Evolutionary conservation across 2,329 filamentous ascomycete genomes (phyloP), one percentile per base, ranked within the genome.

Genomic region (Epichloe uncinata): DNA sequence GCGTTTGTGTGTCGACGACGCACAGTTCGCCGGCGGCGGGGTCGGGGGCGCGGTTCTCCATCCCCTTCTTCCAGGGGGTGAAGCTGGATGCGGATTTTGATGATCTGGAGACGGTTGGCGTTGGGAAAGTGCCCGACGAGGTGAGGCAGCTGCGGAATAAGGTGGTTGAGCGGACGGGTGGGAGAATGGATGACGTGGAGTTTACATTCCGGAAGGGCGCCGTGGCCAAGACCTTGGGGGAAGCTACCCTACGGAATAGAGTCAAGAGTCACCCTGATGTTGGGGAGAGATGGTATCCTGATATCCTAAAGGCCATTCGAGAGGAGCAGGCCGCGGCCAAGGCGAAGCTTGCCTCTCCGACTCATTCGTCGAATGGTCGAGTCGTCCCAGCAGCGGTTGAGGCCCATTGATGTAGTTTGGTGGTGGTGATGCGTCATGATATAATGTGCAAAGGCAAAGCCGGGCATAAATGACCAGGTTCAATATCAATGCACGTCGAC

Each of bases 11-110:
- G 55, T 78, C 80, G 54, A 94, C 88, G 3, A 93, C 87, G 38
- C 88, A 94, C 66, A 77, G 87, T n/a, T 85, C 79, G 33, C 87
- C 87, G 0, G 61, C 70, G 1, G 78, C 79, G 7, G 87, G 85
- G 12, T 70, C 77, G 9, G 88, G 87, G 4, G 73, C 87, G 34
- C 73, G 88, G 50, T 91, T 82, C 69, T 86, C 81, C 7, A 84
- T 94, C 46, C 88, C 88, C 0, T 94, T 95, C 68, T 94, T 94
- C 70, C 88, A 93, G 64, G 88, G 88, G 20, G 85, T 94, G 52
- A 81, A 81, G 59, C 81, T 87, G 51, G 85, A 89, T 63, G 81
- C 86, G 0, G 78, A 78, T 16, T 94, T 94, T 62, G 87, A 88
- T 61, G 82, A 85, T 57, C 80, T 93, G 66, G 84, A 79, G 62